A percentile compares a stretch with the other conserved stretches of the same genome.
phyloP scores from a whole-genome alignment of 2,329 filamentous ascomycete genomes.

The Dactylellina haptotyla region DNA sequence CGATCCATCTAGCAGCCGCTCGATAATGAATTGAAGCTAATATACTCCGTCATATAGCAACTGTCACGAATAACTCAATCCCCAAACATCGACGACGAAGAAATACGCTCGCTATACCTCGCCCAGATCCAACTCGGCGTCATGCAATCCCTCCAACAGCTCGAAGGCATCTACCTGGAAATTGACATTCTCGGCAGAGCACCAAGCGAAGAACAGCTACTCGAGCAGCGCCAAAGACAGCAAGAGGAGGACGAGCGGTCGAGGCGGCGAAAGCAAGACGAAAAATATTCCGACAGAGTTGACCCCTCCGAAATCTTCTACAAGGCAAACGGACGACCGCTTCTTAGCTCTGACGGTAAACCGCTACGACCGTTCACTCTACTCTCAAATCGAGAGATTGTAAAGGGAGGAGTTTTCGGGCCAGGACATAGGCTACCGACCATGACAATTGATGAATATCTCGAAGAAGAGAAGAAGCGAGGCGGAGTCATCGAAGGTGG shows the following conservation, averaged over 20 bases:
- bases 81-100: conserved; percentile 81
- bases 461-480: conserved; percentile 85
- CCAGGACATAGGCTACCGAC: conserved; percentile 93
- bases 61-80: conserved; percentile 18
- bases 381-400: conserved; percentile 77
- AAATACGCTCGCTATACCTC: conserved; percentile 80
- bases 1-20: neutral
- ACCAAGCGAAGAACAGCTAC: conserved; percentile 65
- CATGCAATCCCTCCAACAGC: conserved; percentile 82
- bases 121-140: conserved; percentile 77
- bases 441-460: conserved; percentile 97
- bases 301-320: conserved; percentile 69
- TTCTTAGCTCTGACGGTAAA: conserved; percentile 81
- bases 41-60: conserved; percentile 6
- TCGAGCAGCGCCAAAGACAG: conserved; percentile 59
- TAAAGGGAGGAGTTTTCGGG: conserved; percentile 84
- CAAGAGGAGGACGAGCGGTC: conserved; percentile 64
- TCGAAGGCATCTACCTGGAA: conserved; percentile 89
- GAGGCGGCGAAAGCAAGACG: conserved; percentile 64
- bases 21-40: neutral
- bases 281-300: conserved; percentile 75
- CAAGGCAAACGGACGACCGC: conserved; percentile 70
- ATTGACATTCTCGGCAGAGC: conserved; percentile 81
- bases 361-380: conserved; percentile 92
- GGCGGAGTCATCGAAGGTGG: conserved; percentile 93